These are phyloP conservation scores for Sisymbrium altissimum DNA, from an alignment of 345 rosid genomes.

Conservation along the genomic window DNA sequence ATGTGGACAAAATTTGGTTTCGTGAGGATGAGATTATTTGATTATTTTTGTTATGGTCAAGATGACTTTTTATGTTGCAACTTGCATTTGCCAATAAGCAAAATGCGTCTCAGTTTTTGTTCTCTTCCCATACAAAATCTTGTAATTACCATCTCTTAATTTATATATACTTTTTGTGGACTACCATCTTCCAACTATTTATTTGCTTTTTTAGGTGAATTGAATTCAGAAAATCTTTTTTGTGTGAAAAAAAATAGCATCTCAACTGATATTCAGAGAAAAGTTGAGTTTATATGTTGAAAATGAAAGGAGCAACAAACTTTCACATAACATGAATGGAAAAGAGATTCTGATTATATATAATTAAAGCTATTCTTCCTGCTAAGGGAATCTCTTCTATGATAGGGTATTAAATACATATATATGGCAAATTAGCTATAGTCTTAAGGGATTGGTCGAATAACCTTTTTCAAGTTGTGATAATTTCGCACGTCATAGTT, in stretches of 20 bases:
- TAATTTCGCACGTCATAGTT: background rate
- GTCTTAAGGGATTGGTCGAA: conserved; percentile 2
- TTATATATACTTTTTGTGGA: background rate
- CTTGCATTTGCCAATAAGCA: background rate
- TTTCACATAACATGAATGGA: conserved; percentile 9
- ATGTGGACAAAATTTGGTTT: background rate
- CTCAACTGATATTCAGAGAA: background rate
- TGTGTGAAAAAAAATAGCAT: background rate
- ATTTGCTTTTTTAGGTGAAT: background rate
- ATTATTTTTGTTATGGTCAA: background rate
- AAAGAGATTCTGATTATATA: conserved; percentile 20
- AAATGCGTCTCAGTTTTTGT: background rate
- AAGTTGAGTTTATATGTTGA: background rate
- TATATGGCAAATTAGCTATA: background rate
- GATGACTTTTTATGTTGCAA: background rate
- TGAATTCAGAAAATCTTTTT: background rate
- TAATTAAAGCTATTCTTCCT: background rate
- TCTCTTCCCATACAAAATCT: background rate
- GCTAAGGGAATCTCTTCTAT: conserved; percentile 11
- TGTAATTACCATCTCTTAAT: background rate
- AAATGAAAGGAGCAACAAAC: conserved; percentile 4
- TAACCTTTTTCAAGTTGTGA: conserved; percentile 6
- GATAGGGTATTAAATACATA: background rate
- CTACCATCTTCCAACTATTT: background rate
- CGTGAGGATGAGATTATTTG: background rate